Evolutionary conservation across 257 asterid genomes (phyloP).

Genomic region (Linderniella brevidens): DNA sequence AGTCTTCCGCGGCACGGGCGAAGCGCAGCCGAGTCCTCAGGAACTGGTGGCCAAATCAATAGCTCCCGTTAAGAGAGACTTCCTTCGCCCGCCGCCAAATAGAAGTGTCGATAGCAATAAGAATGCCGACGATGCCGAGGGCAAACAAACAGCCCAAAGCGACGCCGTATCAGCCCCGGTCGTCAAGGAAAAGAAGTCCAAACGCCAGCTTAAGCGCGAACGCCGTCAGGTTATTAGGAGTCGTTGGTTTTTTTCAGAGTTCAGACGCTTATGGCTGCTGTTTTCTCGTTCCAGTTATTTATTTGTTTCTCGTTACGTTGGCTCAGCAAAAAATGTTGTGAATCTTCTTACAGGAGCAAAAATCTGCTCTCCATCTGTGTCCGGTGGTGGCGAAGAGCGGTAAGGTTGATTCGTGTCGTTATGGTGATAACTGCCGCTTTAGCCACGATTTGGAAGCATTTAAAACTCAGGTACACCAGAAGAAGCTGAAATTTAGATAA

Average conservation of each 20-base stretch:
- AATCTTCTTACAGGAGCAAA: slow-evolving; percentile 30
- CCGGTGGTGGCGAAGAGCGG: slow-evolving; percentile 77
- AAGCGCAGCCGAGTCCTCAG: slow-evolving; percentile 19
- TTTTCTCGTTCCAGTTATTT: neutral
- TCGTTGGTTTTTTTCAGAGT: neutral
- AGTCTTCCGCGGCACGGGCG: slow-evolving; percentile 1
- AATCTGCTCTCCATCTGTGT: slow-evolving; percentile 61
- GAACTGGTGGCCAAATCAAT: slow-evolving; percentile 75
- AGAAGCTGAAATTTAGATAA: slow-evolving; percentile 1
- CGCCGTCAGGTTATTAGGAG: slow-evolving; percentile 61
- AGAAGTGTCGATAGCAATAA: slow-evolving; percentile 13
- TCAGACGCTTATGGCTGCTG: neutral
- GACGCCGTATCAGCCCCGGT: slow-evolving; percentile 24
- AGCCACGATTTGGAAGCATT: slow-evolving; percentile 89
- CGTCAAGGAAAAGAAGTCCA: slow-evolving; percentile 71
- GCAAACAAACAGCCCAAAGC: slow-evolving; percentile 5
- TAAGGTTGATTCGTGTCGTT: slow-evolving; percentile 39
- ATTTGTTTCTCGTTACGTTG: neutral
- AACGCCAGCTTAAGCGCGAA: slow-evolving; percentile 89
- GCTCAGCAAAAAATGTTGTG: neutral
- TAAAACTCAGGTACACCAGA: slow-evolving; percentile 35
- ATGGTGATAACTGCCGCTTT: slow-evolving; percentile 63
- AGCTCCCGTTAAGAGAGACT: slow-evolving; percentile 69
- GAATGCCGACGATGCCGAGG: slow-evolving; percentile 10
- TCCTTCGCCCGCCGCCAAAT: slow-evolving; percentile 53